Base-by-base conservation (phyloP, 169 alveolate species). In the Plasmodium inui region DNA sequence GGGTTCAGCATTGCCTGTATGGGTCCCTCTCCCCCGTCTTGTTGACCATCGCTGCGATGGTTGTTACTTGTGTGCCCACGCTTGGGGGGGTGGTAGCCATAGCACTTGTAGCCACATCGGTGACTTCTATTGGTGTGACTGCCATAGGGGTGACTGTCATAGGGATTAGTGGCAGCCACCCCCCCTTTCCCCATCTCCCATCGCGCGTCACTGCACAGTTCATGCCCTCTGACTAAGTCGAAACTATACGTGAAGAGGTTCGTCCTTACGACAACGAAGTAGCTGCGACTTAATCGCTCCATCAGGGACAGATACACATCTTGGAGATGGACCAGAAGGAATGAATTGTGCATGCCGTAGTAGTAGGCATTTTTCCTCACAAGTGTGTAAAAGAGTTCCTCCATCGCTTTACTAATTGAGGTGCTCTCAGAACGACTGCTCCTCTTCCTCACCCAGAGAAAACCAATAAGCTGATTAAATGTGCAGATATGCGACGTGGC, bases 361-460 rank as follows among this genome's bases (percentile, higher is more conserved):
- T 89, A 89, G 32, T 89, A 89, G 39, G 82, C 53, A 89, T 89
- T 89, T 78, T 89, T 89, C 26, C 32, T 80, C 17, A 73, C 82
- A 80, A 89, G 14, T 61, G 17, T 50, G 72, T 39, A 28, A 89
- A 78, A 89, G 17, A 14, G 39, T 17, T 39, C 10, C 30, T 85
- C 67, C 14, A 85, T 26, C 70, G 22, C 26, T 22, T 14, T 84
- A 7, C 50, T 3, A 41, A 39, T 41, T 22, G 32, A 19, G 41
- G 55, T 22, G 28, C 55, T 70, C 19, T 72, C 37, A 19, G 12
- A 72, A 84, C 2, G 44, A 71, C 3, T n/a, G 57, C 19, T 72
- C 14, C 30, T 53, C 67, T n/a, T 55, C 41, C 39, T 19, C 67
- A 19, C 30, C n/a, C 82, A 76, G 12, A 86, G 30, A 86, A 76